phyloP scores from a whole-genome alignment of 768 basidiomycete genomes.

The Panaeolus cyanescens region DNA sequence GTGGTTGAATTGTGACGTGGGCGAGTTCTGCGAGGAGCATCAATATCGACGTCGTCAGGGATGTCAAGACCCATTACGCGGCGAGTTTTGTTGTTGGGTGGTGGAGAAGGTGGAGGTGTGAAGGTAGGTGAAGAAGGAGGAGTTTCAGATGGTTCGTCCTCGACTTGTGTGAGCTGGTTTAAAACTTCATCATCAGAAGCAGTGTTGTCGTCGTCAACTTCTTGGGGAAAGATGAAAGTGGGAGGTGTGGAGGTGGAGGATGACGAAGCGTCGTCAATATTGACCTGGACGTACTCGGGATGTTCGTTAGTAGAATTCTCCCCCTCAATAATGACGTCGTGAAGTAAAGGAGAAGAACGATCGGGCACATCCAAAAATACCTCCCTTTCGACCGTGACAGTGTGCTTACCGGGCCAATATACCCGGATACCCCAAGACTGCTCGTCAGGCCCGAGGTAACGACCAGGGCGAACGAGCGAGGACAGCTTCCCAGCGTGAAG shows the following conservation, averaged over 20 bases:
- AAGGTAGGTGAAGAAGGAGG: too few relatives aligned
- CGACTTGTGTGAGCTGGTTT: too few relatives aligned
- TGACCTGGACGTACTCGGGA: background rate
- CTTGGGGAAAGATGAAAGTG: background rate
- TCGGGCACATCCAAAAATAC: slow-evolving; percentile 19
- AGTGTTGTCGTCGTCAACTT: background rate
- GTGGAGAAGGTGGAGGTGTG: background rate
- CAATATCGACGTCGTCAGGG: too few relatives aligned
- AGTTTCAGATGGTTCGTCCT: too few relatives aligned
- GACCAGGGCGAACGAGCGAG: slow-evolving; percentile 17
- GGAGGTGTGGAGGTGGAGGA: too few relatives aligned
- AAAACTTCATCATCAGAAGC: background rate
- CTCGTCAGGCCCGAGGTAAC: slow-evolving; percentile 35
- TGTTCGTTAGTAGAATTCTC: slow-evolving; percentile 15
- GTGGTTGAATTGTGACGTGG: too few relatives aligned
- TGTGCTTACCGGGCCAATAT: slow-evolving; percentile 32
- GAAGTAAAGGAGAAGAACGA: slow-evolving; percentile 4
- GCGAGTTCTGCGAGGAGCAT: too few relatives aligned
- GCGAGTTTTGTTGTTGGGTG: too few relatives aligned
- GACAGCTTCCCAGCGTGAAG: slow-evolving; percentile 24
- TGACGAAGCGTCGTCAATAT: too few relatives aligned
- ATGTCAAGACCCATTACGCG: too few relatives aligned
- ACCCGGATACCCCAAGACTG: slow-evolving; percentile 29
- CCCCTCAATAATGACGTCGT: slow-evolving; percentile 27
- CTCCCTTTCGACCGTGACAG: slow-evolving; percentile 29